Base-by-base conservation (phyloP, 202 grass and related monocot species). In the Alloteropsis angusta region DNA sequence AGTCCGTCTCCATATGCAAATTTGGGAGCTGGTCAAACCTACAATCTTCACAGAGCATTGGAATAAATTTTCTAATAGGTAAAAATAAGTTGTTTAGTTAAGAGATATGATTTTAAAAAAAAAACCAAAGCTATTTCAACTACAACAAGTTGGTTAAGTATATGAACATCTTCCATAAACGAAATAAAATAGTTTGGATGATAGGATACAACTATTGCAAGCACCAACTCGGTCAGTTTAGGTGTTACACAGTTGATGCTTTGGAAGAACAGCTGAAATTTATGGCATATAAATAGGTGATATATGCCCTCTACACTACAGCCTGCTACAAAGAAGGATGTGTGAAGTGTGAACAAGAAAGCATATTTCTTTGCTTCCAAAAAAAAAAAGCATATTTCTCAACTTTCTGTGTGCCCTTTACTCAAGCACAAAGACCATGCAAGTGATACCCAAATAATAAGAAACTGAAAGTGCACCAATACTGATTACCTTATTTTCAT, bases 401-500 rank as follows among this genome's bases (percentile, higher is more conserved):
- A 79, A 59, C 8, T 66, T 68, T 16, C 1, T 22, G 11, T 50
- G 17, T 16, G 39, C 14, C 14, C 52, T 62, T 62, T 54, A 72
- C 15, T 56, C 21, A 38, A 70, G 54, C 43, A 59, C 44, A 70
- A 23, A 35, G 45, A 34, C 5, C 17, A 39, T 37, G 34, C 60
- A 61, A 65, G 42, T 35, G 15, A 28, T 60, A 84, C 23, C 6
- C 60, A 60, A 36, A 80, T 69, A 80, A 26, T 7, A 23, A 79
- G 14, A 85, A 26, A 47, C 8, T 30, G 17, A 19, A 26, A 16
- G 4, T 48, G 4, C 26, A 41, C 34, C 6, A 57, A 74, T 12
- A 49, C 14, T 39, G 21, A 43, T 84, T 91, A 98, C 95, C 91
- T 98, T 98, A 77, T 94, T 98, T 60, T 98, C 95, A 79, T 98